These are phyloP conservation scores for Diaporthe helianthi DNA, from an alignment of 2,329 filamentous ascomycete species.

Conservation along the genomic window DNA sequence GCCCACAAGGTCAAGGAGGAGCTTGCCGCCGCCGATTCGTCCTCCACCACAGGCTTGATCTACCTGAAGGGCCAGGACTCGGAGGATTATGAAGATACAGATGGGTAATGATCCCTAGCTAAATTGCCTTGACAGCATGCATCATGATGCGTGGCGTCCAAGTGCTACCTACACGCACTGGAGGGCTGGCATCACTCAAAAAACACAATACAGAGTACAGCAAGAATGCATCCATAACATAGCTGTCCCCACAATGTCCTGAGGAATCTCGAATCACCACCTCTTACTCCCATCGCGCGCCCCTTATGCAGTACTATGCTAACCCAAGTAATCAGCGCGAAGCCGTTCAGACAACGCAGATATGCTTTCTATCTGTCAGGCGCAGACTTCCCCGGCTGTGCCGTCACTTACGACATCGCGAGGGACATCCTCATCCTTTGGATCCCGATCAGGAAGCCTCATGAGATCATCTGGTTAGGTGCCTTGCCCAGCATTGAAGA, in stretches of 20 bases:
- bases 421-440: conserved; percentile 73
- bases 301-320: not conserved
- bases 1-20: conserved; percentile 62
- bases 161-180: not conserved
- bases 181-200: not conserved
- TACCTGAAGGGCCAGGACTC: conserved; percentile 62
- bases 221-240: not conserved
- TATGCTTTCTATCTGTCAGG: conserved; percentile 69
- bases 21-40: conserved; percentile 48
- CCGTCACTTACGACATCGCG: conserved; percentile 63
- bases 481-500: conserved; percentile 66
- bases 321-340: conserved; percentile 45
- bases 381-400: conserved; percentile 60
- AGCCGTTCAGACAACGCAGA: conserved; percentile 62
- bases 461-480: conserved; percentile 69
- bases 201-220: no score
- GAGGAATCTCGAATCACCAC: not conserved
- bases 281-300: not conserved
- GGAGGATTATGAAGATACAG: conserved; percentile 63
- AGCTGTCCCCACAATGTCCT: not conserved
- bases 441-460: conserved; percentile 72
- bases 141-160: not conserved
- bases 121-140: not conserved
- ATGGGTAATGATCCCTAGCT: conserved; percentile 42
- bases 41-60: conserved; percentile 50